These are phyloP conservation scores for Kodamaea restingae DNA, from an alignment of 805 yeast species.

Conservation along the genomic window DNA sequence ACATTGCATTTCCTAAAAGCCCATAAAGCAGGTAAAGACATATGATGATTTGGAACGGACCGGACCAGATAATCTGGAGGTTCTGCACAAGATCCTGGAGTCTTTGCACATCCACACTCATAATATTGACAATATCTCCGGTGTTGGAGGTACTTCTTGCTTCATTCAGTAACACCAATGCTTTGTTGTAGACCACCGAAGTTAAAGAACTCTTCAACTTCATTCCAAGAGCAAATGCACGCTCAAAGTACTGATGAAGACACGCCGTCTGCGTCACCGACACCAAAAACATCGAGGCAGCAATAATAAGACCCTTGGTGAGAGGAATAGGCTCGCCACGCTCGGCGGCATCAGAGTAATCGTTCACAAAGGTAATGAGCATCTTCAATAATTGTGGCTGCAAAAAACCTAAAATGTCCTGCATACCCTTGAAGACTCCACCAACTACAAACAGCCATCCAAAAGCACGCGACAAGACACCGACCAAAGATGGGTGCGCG, in stretches of 20 bases:
- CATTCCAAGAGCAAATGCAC: conserved; percentile 74
- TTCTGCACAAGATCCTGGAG: conserved; percentile 77
- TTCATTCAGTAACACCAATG: conserved; percentile 67
- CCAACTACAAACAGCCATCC: conserved; percentile 69
- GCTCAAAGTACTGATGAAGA: conserved; percentile 74
- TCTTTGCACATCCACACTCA: conserved; percentile 92
- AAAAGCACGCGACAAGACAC: conserved; percentile 66
- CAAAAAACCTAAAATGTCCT: conserved; percentile 75
- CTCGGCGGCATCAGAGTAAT: conserved; percentile 23
- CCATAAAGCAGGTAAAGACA: conserved; percentile 72
- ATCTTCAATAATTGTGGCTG: conserved; percentile 79
- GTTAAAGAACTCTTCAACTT: conserved; percentile 66
- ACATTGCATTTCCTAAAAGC: conserved; percentile 83
- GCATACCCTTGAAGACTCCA: conserved; percentile 65
- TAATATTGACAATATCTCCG: conserved; percentile 90
- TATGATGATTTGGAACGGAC: conserved; percentile 80
- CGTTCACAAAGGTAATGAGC: conserved; percentile 53
- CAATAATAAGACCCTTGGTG: conserved; percentile 71
- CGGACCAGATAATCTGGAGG: conserved; percentile 83
- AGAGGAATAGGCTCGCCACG: conserved; percentile 49
- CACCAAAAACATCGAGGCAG: conserved; percentile 67
- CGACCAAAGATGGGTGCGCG: conserved; percentile 47
- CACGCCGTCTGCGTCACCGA: conserved; percentile 75
- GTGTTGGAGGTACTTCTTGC: conserved; percentile 68
- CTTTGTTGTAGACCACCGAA: conserved; percentile 62